Base-by-base conservation (phyloP, 495 filamentous ascomycete genomes). In the Aspergillus heteromorphus region DNA sequence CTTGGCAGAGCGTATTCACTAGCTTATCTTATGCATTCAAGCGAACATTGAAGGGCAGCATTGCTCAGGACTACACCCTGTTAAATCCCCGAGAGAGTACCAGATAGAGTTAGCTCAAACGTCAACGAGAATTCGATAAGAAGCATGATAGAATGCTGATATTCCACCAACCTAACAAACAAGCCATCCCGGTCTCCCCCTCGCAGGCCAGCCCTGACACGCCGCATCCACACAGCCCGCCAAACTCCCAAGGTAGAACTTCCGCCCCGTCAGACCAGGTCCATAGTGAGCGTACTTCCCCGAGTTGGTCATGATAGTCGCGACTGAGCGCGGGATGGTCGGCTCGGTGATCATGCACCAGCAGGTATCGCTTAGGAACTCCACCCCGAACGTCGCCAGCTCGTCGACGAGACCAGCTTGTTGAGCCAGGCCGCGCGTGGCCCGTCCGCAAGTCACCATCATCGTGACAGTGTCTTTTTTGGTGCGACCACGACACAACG, bases 321-420 rank as follows among this genome's bases (percentile, higher is more conserved):
- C 40, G 13, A 13, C 25, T 18, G 18, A 11, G 5, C 10, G 9
- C 2, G 54, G 54, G 2, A 56, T 40, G n/a, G 51, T 41, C 14
- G 54, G 54, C n/a, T 51, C 54, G 16, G 40, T 30, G 4, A 56
- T 16, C 54, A 56, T 56, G 31, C 54, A 56, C 54, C 54, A 56
- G 48, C 54, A 56, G 2, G 54, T 56, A 30, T 56, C 54, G 0
- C 48, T 56, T 27, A 56, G 45, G n/a, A 56, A 51, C 4, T 2
- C 19, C 4, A 41, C 48, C 11, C 54, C 54, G 17, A 51, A 56
- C 0, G 13, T n/a, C 29, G 51, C 30, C 1, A 56, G n/a, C 11
- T 14, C 9, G n/a, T 10, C 30, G 16, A 56, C 18, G 0, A 38
- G 27, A 6, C 54, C 54, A 16, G 48, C 48, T 7, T 16, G 29